Base-by-base conservation (phyloP, 2,329 filamentous ascomycete genomes). In the Claviceps spartinae region DNA sequence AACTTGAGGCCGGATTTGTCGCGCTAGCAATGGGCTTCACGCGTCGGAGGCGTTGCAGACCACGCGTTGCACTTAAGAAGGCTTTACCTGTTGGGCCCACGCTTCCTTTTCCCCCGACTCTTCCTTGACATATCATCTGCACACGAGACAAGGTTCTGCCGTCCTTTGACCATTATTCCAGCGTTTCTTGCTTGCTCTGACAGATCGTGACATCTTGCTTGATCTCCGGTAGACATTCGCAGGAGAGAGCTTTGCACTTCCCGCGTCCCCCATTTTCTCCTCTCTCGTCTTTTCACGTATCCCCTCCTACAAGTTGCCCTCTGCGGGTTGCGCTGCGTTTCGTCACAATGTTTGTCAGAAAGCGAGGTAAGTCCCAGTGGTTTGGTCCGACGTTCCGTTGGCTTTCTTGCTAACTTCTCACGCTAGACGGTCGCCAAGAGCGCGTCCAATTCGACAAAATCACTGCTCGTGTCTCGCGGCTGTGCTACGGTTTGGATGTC, bases 361-460 rank as follows among this genome's bases (percentile, higher is more conserved):
- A 81, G 74, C 73, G 78, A 65, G 78, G 78, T 80, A 72, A 60
- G 77, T 72, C 57, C 51, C 53, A 48, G 43, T 52, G 3, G 41
- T 9, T 13, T 20, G 13, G 22, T 34, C 24, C 16, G 20, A 16
- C 9, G 11, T 37, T 30, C 41, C 45, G 34, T 47, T 47, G n/a
- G 30, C 22, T n/a, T 22, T 4, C 41, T 51, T 41, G 48, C 65
- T 72, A 53, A 69, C 61, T 61, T n/a, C 8, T 24, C 22, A 9
- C 18, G 16, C 11, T 52, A 97, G 93, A 98, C 80, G 91, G 91
- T 74, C 93, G 93, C 78, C 95, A 97, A 77, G 93, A 98, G 80
- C 93, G 93, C 71, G 93, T 98, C 59, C 93, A 98, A 71, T 98
- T 98, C 76, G 93, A 98, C 79, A 98, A 98, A 77, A 98, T 98